Evolutionary conservation across 148 eudicot genomes (phyloP), one percentile per base, ranked within the genome.

Genomic region (Diospyros lotus): DNA sequence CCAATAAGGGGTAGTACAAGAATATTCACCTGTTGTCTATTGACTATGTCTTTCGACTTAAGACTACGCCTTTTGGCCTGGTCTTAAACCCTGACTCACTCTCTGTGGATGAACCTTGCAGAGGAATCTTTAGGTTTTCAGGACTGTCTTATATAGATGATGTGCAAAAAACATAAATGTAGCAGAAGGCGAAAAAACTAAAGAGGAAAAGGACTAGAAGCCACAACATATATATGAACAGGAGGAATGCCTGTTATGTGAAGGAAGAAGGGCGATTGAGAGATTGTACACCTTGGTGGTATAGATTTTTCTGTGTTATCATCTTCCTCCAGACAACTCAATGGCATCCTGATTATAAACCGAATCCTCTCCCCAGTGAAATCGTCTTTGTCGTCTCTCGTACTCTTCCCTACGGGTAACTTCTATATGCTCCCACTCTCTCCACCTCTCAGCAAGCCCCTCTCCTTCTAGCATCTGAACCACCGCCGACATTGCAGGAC

Each of bases 401-500:
- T 85, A 80, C 73, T 93, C 97, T 75, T 86, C 89, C 72, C 89
- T 84, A 39, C 92, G 89, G 40, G 74, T 83, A 68, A 87, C 93
- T 82, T 93, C 98, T 9, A 87, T 83, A 71, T 84, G 88, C 82
- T 89, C 89, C 96, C 98, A 93, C 69, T 87, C 92, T 77, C 91
- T 94, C 98, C 98, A 93, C 74, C 96, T 84, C 84, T 91, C 98
- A 12, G 94, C 94, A 5, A 93, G 89, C 13, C 98, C 98, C 77
- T 93, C 98, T 65, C 98, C 98, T 86, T 93, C 98, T 8, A 93
- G 87, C 98, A 93, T 91, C 53, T 93, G 76, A 40, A 93, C 97
- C 43, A 93, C 98, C 79, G 87, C 98, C 6, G 94, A 93, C 98
- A 93, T 91, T 52, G 82, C 80, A 44, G 98, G 98, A 0, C 98